Conservation (phyloP, 345 rosid species). For the Adansonia digitata region DNA sequence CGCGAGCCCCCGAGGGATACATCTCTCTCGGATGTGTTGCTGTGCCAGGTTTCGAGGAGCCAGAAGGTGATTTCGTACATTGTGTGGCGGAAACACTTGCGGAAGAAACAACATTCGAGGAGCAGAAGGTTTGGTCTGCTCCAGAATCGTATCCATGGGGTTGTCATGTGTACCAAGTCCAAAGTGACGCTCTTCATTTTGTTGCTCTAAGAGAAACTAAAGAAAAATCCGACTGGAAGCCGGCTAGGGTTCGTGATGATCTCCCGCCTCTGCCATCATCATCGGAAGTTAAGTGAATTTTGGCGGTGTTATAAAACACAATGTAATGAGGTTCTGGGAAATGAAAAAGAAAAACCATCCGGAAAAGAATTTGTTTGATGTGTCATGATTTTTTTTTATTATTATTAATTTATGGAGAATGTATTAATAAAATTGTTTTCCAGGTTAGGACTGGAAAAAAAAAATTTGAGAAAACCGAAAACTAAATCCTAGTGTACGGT, state of each 20-base stretch:
- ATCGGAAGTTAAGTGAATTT: constrained; percentile 1
- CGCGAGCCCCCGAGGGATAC: constrained; percentile 85
- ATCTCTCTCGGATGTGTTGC: constrained; percentile 77
- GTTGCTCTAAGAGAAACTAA: constrained; percentile 62
- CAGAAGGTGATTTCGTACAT: constrained; percentile 47
- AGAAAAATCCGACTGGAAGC: constrained; percentile 79
- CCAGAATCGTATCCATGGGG: constrained; percentile 92
- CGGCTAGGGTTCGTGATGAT: constrained; percentile 60
- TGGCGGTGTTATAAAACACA: background rate
- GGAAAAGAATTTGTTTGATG: background rate
- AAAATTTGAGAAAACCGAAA: too few relatives aligned
- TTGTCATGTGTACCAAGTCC: constrained; percentile 84
- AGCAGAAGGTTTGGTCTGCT: constrained; percentile 80
- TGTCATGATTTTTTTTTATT: background rate
- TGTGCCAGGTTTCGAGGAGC: constrained; percentile 59
- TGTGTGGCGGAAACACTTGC: constrained; percentile 68
- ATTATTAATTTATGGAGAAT: background rate
- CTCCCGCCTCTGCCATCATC: constrained; percentile 15
- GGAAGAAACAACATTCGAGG: constrained; percentile 78
- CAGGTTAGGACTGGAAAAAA: too few relatives aligned
- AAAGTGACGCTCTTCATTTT: constrained; percentile 88
- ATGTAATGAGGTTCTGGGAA: background rate
- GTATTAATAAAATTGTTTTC: background rate
- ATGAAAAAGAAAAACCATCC: background rate
- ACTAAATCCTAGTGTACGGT: too few relatives aligned